A percentile compares a stretch with the other conserved stretches of the same genome.
Conservation (phyloP, 208 protist species). For the Novymonas esmeraldas region DNA sequence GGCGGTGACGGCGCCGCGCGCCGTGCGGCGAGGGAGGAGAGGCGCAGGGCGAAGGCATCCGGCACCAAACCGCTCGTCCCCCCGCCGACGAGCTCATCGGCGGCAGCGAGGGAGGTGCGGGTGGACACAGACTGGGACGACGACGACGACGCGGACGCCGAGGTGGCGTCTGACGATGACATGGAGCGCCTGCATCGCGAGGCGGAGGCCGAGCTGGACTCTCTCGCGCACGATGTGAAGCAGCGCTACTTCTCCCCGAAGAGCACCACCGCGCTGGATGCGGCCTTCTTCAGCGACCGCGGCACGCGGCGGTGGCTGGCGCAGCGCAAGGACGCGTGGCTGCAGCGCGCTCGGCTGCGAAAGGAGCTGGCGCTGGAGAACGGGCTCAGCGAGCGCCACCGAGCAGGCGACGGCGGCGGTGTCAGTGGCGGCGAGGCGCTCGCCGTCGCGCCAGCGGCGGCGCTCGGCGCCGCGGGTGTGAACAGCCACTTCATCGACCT, state of each 20-base stretch:
- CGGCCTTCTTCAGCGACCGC: slow-evolving; percentile 64
- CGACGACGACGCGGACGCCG: slow-evolving; percentile 28
- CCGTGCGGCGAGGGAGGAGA: not conserved
- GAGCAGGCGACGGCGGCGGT: not conserved
- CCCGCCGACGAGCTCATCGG: not conserved
- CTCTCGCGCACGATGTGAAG: slow-evolving; percentile 39
- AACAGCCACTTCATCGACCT: slow-evolving; percentile 84
- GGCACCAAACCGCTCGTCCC: not conserved
- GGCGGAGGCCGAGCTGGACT: slow-evolving; percentile 52
- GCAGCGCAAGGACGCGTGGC: slow-evolving; percentile 61
- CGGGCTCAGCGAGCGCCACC: slow-evolving; percentile 12
- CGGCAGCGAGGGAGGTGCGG: not conserved
- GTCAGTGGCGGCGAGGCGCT: not conserved
- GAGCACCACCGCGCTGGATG: slow-evolving; percentile 61
- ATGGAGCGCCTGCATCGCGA: slow-evolving; percentile 48
- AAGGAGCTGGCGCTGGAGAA: slow-evolving; percentile 58
- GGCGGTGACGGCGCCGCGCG: not conserved
- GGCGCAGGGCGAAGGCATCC: not conserved
- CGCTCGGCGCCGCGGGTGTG: slow-evolving; percentile 7
- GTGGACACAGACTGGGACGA: slow-evolving; percentile 38
- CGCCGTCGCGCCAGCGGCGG: not conserved
- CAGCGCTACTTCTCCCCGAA: slow-evolving; percentile 75
- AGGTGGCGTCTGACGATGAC: slow-evolving; percentile 53
- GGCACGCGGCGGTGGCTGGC: slow-evolving; percentile 55
- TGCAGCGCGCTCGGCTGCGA: slow-evolving; percentile 77